These are phyloP conservation scores for Geotrichum citri-aurantii DNA, from an alignment of 1,139 yeast species.

Conservation along the genomic window DNA sequence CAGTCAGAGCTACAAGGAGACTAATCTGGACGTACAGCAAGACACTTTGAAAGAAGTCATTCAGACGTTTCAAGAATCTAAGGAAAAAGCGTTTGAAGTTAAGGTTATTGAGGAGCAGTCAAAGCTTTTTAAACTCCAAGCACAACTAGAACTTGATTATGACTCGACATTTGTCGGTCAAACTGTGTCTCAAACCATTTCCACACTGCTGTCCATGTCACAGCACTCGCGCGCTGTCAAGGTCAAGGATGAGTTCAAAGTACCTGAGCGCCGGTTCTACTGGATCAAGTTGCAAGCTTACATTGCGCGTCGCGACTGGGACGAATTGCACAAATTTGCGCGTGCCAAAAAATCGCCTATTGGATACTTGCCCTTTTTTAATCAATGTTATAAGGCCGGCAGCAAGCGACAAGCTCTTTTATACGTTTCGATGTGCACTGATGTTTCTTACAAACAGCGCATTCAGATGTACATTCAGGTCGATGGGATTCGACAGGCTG, in stretches of 20 bases:
- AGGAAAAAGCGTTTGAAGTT: conserved; percentile 30
- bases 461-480: conserved; percentile 49
- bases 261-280: conserved; percentile 61
- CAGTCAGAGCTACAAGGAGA: conserved; percentile 26
- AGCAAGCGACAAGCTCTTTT: conserved; percentile 43
- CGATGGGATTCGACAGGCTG: conserved; percentile 52
- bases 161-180: conserved; percentile 49
- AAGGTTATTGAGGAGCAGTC: conserved; percentile 45
- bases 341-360: conserved; percentile 58
- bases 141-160: conserved; percentile 49
- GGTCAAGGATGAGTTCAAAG: conserved; percentile 54
- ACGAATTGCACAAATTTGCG: conserved; percentile 49
- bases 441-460: conserved; percentile 38
- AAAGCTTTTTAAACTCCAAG: conserved; percentile 48
- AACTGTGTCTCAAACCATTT: conserved; percentile 54
- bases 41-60: conserved; percentile 30
- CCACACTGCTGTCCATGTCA: conserved; percentile 48
- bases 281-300: conserved; percentile 54
- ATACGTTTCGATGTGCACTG: conserved; percentile 38
- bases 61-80: conserved; percentile 27
- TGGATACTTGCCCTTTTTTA: conserved; percentile 63
- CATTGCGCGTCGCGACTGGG: conserved; percentile 52
- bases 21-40: conserved; percentile 19
- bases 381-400: conserved; percentile 46
- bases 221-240: conserved; percentile 56